A percentile compares a stretch with the other conserved stretches of the same genome.
These are phyloP conservation scores for Phanerochaete carnosa DNA, from an alignment of 768 basidiomycete species.

Conservation along the genomic window DNA sequence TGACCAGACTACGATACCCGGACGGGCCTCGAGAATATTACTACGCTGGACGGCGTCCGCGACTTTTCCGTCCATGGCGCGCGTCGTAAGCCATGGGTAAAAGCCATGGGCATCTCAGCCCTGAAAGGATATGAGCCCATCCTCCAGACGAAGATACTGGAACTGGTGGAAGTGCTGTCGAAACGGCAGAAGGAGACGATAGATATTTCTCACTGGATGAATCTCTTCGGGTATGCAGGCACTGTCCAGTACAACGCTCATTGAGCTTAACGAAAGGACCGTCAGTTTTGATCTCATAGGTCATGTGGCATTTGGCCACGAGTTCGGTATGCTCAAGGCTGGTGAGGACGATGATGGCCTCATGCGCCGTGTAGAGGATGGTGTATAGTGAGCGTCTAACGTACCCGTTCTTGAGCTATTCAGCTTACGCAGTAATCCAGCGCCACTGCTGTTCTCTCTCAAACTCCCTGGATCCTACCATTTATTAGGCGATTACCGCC, in stretches of 20 bases:
- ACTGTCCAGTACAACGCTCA: too few species aligned
- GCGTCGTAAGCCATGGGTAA: conserved; percentile 28
- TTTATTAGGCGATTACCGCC: not conserved
- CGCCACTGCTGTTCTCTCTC: not conserved
- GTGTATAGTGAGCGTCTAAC: conserved; percentile 39
- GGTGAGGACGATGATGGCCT: conserved; percentile 18
- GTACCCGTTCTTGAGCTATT: not conserved
- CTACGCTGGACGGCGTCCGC: conserved; percentile 9
- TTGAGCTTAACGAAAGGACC: not conserved
- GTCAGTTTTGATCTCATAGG: conserved; percentile 14
- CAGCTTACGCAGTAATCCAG: not conserved
- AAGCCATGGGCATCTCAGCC: conserved; percentile 22
- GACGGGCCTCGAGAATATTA: not conserved
- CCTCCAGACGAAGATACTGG: conserved; percentile 16
- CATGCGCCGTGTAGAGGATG: conserved; percentile 39
- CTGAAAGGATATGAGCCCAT: conserved; percentile 25
- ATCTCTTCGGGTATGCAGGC: conserved; percentile 23
- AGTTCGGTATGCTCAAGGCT: conserved; percentile 34
- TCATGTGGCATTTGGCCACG: conserved; percentile 31
- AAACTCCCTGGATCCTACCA: conserved; percentile 13
- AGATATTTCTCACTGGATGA: conserved; percentile 23
- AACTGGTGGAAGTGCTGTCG: conserved; percentile 9
- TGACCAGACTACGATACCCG: not conserved
- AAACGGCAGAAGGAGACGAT: conserved; percentile 2
- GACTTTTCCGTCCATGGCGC: conserved; percentile 21